phyloP scores from a whole-genome alignment of 1,139 yeast species.

The Diutina neorugosa region DNA sequence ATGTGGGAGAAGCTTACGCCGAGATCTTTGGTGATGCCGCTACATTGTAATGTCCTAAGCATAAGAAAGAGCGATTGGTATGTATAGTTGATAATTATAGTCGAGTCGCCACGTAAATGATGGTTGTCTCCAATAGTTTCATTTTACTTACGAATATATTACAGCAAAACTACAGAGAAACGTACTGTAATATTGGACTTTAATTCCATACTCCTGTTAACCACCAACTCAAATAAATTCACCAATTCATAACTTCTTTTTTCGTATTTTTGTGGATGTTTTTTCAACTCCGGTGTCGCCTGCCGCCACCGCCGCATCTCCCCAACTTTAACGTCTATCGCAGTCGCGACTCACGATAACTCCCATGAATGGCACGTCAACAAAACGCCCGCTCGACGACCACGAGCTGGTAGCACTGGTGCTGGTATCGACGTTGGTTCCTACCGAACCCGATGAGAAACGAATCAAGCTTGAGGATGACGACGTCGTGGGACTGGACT shows the following conservation, averaged over 20 bases:
- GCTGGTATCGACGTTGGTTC: background rate
- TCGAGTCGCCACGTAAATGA: no score
- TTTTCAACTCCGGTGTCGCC: background rate
- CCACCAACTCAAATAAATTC: no score
- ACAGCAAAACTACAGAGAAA: no score
- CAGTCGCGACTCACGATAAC: background rate
- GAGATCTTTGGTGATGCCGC: conserved; percentile 23
- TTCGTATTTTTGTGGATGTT: background rate
- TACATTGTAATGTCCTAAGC: background rate
- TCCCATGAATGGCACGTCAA: background rate
- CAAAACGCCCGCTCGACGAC: background rate
- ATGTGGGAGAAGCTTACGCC: conserved; percentile 52
- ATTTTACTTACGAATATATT: no score
- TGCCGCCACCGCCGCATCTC: background rate
- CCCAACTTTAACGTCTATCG: background rate
- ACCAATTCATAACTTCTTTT: background rate
- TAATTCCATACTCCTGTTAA: no score
- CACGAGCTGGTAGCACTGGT: background rate
- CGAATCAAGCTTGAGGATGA: background rate
- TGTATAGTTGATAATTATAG: no score
- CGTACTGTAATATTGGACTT: no score
- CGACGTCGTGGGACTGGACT: background rate
- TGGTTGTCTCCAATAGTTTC: no score
- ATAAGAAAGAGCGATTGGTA: no score
- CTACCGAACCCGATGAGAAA: background rate